phyloP scores from a whole-genome alignment of 169 alveolate species.

The Miamiensis avidus region DNA sequence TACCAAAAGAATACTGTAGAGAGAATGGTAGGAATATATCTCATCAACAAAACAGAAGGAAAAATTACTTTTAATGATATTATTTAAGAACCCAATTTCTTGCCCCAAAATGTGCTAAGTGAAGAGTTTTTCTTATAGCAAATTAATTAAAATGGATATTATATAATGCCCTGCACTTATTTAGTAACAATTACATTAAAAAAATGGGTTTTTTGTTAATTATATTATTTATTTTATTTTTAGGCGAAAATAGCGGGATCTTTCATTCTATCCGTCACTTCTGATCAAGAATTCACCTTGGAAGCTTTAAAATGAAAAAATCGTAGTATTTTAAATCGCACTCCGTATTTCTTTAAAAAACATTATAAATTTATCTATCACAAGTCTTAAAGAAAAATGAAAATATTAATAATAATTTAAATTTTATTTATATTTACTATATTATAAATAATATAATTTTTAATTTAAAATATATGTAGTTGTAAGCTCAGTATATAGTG shows the following conservation, averaged over 20 bases:
- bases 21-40: constrained; percentile 71
- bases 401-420: no score
- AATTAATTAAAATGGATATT: constrained; percentile 36
- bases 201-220: no score
- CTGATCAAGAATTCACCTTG: constrained; percentile 41
- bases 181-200: neutral
- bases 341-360: no score
- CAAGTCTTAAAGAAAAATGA: neutral
- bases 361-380: neutral
- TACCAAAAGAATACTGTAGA: constrained; percentile 57
- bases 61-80: constrained; percentile 22
- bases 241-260: constrained; percentile 28
- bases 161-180: constrained; percentile 49
- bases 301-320: constrained; percentile 33
- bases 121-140: constrained; percentile 24
- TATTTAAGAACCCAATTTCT: constrained; percentile 31
- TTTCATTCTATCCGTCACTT: constrained; percentile 45
- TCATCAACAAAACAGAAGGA: constrained; percentile 37
- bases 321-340: neutral
- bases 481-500: no score
- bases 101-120: constrained; percentile 30
- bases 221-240: no score
- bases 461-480: no score
- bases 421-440: no score
- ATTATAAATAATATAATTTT: no score